Percentiles rank a stretch among this genome's conserved stretches.
phyloP scores from a whole-genome alignment of 2,329 filamentous ascomycete genomes.

The Aspergillus arachidicola region DNA sequence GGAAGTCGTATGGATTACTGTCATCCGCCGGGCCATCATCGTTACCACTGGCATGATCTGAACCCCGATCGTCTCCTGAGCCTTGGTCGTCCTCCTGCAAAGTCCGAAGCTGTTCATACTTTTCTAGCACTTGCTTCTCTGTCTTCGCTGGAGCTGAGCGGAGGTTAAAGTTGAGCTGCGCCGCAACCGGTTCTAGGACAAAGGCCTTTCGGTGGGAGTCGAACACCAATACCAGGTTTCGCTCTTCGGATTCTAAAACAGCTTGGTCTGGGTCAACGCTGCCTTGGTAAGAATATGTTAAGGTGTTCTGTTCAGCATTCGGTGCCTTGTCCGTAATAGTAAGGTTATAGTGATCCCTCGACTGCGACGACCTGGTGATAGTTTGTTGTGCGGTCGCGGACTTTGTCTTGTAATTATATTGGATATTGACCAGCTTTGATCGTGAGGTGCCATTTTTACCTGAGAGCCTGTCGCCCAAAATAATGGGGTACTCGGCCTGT shows the following conservation, averaged over 20 bases:
- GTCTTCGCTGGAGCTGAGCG: conserved; percentile 67
- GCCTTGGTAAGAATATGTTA: conserved; percentile 45
- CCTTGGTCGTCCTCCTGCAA: conserved; percentile 39
- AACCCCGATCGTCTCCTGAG: conserved; percentile 36
- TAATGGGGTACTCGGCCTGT: conserved; percentile 49
- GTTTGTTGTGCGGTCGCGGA: conserved; percentile 40
- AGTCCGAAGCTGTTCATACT: conserved; percentile 66
- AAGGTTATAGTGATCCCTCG: conserved; percentile 43
- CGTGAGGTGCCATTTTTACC: conserved; percentile 26
- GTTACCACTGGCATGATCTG: conserved; percentile 38
- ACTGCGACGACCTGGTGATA: conserved; percentile 38
- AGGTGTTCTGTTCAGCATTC: conserved; percentile 39
- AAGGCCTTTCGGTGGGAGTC: conserved; percentile 74
- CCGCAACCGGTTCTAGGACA: conserved; percentile 78
- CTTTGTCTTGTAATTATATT: conserved; percentile 52
- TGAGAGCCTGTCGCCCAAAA: conserved; percentile 47
- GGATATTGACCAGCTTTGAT: conserved; percentile 42
- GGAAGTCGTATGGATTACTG: conserved; percentile 52
- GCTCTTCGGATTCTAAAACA: conserved; percentile 32
- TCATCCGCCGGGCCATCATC: conserved; percentile 48
- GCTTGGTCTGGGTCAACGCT: conserved; percentile 40
- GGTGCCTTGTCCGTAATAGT: conserved; percentile 46
- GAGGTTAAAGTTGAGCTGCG: conserved; percentile 86
- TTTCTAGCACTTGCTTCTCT: conserved; percentile 65
- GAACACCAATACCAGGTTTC: conserved; percentile 65